Evolutionary conservation across 495 filamentous ascomycete genomes (phyloP), one percentile per base, ranked within the genome.

Genomic region (Niebla homalea): DNA sequence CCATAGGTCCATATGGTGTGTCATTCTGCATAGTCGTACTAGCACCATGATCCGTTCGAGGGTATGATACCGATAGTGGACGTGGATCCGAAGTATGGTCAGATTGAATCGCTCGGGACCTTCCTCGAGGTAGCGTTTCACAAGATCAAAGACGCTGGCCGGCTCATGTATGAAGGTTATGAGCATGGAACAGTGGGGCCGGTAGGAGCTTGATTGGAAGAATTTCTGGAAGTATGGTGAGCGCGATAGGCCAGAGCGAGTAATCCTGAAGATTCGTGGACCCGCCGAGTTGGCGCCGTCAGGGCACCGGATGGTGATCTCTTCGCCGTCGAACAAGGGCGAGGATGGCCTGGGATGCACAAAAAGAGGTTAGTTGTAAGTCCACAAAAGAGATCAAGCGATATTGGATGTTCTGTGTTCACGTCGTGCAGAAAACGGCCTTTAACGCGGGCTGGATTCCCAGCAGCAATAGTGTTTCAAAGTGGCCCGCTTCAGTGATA

Each of bases 151-250:
- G 46, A 50, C 52, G n/a, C 47, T 35, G 14, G 43, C 52, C 8
- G 43, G 47, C 22, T 46, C 50, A 5, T 39, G 21, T n/a, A 51
- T 49, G 43, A 61, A 56, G 3, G 49, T 43, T n/a, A 61, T 43
- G 12, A 22, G 29, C 32, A 53, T 58, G 7, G 50, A 45, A 39
- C 56, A 52, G 20, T 51, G 46, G 3, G 32, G 43, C 18, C 41
- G 55, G 29, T 58, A 61, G 36, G 55, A 36, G 3, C 11, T 20
- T 12, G 55, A 58, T 18, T 51, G 16, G 48, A 61, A 58, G 53
- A 61, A 61, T 0, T 50, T 29, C 22, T 19, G 39, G 7, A 61
- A 55, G 2, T 19, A 20, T n/a, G 58, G 50, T 39, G 58, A 57
- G 4, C 53, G 46, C 16, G 38, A 10, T 12, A 61, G 55, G 8